Base-by-base conservation (phyloP, 176 grass and related monocot genomes). In the Oryza rufipogon region DNA sequence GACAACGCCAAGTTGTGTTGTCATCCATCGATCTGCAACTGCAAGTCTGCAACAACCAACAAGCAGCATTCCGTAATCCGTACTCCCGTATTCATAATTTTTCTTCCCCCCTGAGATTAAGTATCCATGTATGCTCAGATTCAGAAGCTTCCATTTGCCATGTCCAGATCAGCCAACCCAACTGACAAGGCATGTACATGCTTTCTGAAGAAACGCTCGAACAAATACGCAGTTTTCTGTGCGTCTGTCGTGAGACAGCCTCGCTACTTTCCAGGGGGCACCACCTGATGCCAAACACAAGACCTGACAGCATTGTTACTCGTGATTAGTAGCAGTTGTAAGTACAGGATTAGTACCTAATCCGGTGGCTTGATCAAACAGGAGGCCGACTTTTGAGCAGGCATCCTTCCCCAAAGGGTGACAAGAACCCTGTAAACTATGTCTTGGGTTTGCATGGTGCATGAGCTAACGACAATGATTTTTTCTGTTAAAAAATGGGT, bases 351-450 rank as follows among this genome's bases (percentile, higher is more conserved):
- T 75, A 77, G 34, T 3, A 77, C 54, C 77, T 76, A 89, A 85
- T 81, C 77, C 71, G 39, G 81, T 39, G 48, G 86, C 73, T 7
- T 64, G 54, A 52, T 38, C 71, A 80, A 58, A 44, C 78, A 68
- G 73, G 2, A 68, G 68, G 66, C 88, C 88, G 66, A 61, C 42
- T 78, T 86, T 90, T 68, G 36, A 73, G 88, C 83, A 28, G 67
- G 7, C 67, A 20, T 44, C 73, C 36, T 33, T 46, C 68, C 60
- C 38, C 12, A 74, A 78, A 76, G 80, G 56, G 73, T 70, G 84
- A 67, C 84, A 74, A 32, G 11, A 76, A 33, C 0, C 2, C 9
- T 32, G 30, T 83, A 78, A 78, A 82, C 78, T 68, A 84, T 54
- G 54, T 1, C 30, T 15, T 15, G 8, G 14, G 9, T 25, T 86